A percentile compares a stretch with the other conserved stretches of the same genome.
Conservation (phyloP, 352 stramenopile species). For the Phytopythium ostracodes region DNA sequence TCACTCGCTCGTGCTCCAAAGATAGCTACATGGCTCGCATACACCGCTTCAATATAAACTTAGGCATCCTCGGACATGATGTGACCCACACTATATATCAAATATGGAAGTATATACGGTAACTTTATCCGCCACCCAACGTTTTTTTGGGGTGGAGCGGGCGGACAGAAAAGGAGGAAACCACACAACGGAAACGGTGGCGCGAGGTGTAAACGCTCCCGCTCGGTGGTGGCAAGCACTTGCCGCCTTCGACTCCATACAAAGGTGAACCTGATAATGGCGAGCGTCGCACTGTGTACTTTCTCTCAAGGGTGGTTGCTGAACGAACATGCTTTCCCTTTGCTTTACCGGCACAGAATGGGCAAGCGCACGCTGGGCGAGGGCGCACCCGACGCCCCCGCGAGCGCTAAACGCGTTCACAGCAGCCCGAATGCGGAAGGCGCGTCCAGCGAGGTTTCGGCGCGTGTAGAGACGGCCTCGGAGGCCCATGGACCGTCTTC, state of each 20-base stretch:
- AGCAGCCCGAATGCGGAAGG: no score
- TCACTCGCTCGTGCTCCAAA: neutral
- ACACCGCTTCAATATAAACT: slow-evolving; percentile 6
- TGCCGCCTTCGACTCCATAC: no score
- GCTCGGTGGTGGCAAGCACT: neutral
- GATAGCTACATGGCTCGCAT: neutral
- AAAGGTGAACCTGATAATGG: no score
- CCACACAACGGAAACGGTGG: slow-evolving; percentile 2
- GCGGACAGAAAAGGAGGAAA: no score
- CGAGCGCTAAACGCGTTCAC: slow-evolving; percentile 1
- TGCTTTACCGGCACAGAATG: no score
- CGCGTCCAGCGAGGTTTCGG: no score
- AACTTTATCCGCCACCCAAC: neutral
- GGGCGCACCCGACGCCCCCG: neutral
- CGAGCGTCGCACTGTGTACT: neutral
- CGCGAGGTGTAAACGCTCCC: slow-evolving; percentile 6
- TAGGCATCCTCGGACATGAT: no score
- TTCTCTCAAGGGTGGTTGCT: no score
- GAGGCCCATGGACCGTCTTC: neutral
- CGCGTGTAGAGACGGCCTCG: neutral
- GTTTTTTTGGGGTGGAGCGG: neutral
- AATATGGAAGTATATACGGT: neutral
- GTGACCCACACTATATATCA: neutral
- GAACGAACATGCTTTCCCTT: no score
- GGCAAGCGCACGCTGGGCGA: slow-evolving; percentile 3